Evolutionary conservation across 129 eudicot genomes (phyloP).

Genomic region (Tagetes erecta): DNA sequence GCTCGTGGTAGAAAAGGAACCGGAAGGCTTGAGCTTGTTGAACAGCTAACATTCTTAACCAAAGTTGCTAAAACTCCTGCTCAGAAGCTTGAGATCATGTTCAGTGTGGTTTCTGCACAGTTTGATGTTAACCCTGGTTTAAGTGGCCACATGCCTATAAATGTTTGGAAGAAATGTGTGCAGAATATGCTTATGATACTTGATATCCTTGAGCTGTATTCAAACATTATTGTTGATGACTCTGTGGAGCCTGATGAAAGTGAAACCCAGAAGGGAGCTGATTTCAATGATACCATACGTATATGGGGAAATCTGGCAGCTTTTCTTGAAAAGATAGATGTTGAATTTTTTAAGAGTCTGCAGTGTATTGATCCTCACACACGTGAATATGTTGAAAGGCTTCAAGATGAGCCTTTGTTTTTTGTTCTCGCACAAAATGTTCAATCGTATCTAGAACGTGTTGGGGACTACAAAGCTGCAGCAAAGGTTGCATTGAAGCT

Average conservation of each 20-base stretch:
- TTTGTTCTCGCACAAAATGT: constrained; percentile 84
- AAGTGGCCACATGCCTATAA: constrained; percentile 85
- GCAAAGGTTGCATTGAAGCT: constrained; percentile 79
- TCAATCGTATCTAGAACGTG: constrained; percentile 68
- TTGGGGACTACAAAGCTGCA: constrained; percentile 77
- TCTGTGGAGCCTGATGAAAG: constrained; percentile 86
- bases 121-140: constrained; percentile 91
- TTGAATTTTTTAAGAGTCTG: constrained; percentile 84
- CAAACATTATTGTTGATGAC: constrained; percentile 76
- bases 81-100: constrained; percentile 90
- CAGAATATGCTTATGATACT: constrained; percentile 77
- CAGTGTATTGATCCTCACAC: constrained; percentile 94
- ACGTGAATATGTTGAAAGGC: constrained; percentile 89
- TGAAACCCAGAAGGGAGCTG: constrained; percentile 86
- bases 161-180: constrained; percentile 92
- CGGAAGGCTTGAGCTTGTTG: constrained; percentile 83
- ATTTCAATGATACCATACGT: constrained; percentile 66
- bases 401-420: constrained; percentile 78
- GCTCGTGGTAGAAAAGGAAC: constrained; percentile 96
- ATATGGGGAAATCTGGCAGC: constrained; percentile 95
- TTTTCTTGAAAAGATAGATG: constrained; percentile 77
- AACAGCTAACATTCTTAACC: constrained; percentile 82
- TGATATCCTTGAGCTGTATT: constrained; percentile 70
- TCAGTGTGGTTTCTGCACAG: constrained; percentile 87
- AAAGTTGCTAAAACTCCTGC: constrained; percentile 96